Base-by-base conservation (phyloP, 345 rosid genomes). In the Gossypium herbaceum region DNA sequence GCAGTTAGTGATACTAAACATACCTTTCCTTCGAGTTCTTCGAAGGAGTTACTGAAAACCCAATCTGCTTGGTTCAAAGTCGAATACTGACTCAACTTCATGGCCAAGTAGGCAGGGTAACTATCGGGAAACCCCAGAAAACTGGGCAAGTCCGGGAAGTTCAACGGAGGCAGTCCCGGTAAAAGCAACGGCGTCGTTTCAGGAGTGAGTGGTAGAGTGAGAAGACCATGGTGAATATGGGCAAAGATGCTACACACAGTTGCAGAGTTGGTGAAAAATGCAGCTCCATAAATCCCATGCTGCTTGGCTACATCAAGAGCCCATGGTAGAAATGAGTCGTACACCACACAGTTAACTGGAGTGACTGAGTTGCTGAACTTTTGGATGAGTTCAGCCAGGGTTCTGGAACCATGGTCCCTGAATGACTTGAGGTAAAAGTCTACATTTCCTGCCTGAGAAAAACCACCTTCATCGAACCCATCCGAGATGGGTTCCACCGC, bases 251-350 rank as follows among this genome's bases (percentile, higher is more conserved):
- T 81, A 7, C 84, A 86, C 2, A 84, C 88, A 1, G 89, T 55
- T 12, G 86, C 86, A 15, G 88, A 85, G 73, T 90, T 90, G 15
- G 97, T 92, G 59, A 90, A 92, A 77, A 90, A 92, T 7, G 92
- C 50, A 7, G 92, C 97, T 1, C 88, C 94, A 3, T 79, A 79
- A 24, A 92, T 39, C 0, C 85, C 86, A 24, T 81, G 86, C 20
- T 81, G 77, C 83, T 84, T 87, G 7, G 93, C 93, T 22, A 90
- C 93, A n/a, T 87, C 91, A 63, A 90, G 93, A 60, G 85, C 97
- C 94, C 94, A 90, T 0, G 93, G 93, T 47, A 92, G 71, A 56
- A 92, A 92, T 20, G 97, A 87, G 58, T 92, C 94, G 20, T 90
- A 92, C 16, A 92, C 89, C 7, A 92, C 71, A 3, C 90, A 90